These are phyloP conservation scores for Favolaschia claudopus DNA, from an alignment of 768 basidiomycete species.

Conservation along the genomic window DNA sequence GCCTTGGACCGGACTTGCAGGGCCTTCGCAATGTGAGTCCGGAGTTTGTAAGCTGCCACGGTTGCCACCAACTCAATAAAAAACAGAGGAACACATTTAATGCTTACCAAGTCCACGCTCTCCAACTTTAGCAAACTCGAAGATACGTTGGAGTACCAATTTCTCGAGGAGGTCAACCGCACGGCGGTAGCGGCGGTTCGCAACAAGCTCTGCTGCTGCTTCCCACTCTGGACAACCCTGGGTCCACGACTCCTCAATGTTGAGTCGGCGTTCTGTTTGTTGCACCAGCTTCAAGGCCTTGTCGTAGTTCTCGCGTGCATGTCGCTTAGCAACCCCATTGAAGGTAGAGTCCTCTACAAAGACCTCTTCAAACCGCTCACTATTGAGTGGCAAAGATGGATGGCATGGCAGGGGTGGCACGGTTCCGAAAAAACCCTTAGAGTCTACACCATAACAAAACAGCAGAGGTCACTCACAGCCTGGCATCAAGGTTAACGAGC, in stretches of 20 bases:
- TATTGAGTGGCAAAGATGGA: no score
- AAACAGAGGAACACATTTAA: no score
- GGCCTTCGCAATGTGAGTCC: background rate
- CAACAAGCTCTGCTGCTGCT: background rate
- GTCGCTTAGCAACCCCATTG: background rate
- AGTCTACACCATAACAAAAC: no score
- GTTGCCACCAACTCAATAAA: no score
- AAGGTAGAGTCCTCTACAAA: background rate
- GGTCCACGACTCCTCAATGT: background rate
- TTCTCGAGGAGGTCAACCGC: background rate
- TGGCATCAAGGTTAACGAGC: no score
- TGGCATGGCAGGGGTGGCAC: no score
- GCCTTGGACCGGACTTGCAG: background rate
- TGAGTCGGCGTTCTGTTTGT: background rate
- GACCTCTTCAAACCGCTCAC: background rate
- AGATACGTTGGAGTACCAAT: background rate
- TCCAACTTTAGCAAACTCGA: conserved; percentile 4
- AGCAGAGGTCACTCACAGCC: no score
- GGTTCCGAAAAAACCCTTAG: no score
- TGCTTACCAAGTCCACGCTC: no score
- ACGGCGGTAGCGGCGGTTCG: background rate
- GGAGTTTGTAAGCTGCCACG: background rate
- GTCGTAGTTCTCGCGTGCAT: background rate
- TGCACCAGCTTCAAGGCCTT: background rate
- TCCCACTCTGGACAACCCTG: background rate